Evolutionary conservation across 2,329 filamentous ascomycete species (phyloP).

Genomic region (Lomentospora prolificans): DNA sequence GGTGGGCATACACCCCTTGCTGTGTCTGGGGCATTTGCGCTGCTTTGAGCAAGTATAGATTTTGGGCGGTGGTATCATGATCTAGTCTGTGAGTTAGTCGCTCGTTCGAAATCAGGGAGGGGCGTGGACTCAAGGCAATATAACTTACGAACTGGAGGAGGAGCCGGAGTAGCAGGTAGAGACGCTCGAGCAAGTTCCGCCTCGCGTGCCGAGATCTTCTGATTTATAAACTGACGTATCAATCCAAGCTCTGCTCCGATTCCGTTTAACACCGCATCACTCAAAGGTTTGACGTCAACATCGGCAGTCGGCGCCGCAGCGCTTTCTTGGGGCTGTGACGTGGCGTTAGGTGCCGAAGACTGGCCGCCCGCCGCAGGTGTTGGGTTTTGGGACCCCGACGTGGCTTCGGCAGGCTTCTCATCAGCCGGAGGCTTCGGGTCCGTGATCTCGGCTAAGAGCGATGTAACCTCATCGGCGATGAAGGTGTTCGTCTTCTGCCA

Average conservation of each 20-base stretch:
- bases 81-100: not conserved
- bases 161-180: not conserved
- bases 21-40: constrained; percentile 1
- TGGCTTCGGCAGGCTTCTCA: not conserved
- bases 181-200: constrained; percentile 4
- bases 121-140: not conserved
- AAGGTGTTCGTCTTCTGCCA: constrained; percentile 4
- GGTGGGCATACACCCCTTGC: not conserved
- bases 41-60: constrained; percentile 5
- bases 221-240: constrained; percentile 3
- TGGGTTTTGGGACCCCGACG: not conserved
- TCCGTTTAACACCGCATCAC: not conserved
- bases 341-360: not conserved
- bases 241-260: not conserved
- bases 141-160: not conserved
- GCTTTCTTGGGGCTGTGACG: not conserved
- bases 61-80: constrained; percentile 3
- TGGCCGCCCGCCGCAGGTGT: not conserved
- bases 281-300: not conserved
- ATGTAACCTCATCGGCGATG: not conserved
- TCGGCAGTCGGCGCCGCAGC: not conserved
- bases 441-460: not conserved
- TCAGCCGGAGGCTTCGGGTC: not conserved
- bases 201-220: constrained; percentile 2
- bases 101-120: not conserved